A percentile compares a stretch with the other conserved stretches of the same genome.
These are phyloP conservation scores for Fragaria nilgerrensis DNA, from an alignment of 306 rosid genomes.

Conservation along the genomic window DNA sequence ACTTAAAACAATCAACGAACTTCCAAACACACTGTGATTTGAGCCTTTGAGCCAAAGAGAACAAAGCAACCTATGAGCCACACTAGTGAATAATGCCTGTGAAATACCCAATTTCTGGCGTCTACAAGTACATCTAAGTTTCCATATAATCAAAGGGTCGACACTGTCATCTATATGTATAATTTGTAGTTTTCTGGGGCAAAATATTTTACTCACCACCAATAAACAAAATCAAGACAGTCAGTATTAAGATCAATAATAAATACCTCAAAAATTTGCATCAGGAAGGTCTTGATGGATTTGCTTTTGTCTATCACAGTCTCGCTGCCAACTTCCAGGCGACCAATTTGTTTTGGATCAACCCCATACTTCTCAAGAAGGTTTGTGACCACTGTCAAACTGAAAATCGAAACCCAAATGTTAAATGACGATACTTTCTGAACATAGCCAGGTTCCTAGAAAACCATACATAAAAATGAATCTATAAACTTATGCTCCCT, in stretches of 20 bases:
- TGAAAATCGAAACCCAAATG: conserved; percentile 48
- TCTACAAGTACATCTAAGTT: not conserved
- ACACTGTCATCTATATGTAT: too few relatives aligned
- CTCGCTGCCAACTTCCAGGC: conserved; percentile 97
- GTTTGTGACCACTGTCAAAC: conserved; percentile 81
- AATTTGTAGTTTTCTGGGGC: conserved; percentile 3
- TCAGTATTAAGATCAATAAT: conserved; percentile 5
- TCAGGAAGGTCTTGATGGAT: conserved; percentile 95
- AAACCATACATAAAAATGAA: not conserved
- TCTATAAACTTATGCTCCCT: not conserved
- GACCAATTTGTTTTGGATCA: conserved; percentile 96
- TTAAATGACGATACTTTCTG: conserved; percentile 20
- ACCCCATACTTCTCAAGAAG: conserved; percentile 85
- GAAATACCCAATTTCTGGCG: not conserved
- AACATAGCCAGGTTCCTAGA: not conserved
- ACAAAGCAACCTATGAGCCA: not conserved
- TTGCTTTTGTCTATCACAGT: conserved; percentile 99
- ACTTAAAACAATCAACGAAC: not conserved
- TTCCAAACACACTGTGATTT: not conserved
- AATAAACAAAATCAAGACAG: not conserved
- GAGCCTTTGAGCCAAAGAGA: not conserved
- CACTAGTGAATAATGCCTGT: not conserved
- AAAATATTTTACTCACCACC: not conserved
- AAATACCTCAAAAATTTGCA: conserved; percentile 94
- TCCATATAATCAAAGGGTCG: not conserved